Conservation (phyloP, 345 rosid genomes). For the Boechera divaricarpa region DNA sequence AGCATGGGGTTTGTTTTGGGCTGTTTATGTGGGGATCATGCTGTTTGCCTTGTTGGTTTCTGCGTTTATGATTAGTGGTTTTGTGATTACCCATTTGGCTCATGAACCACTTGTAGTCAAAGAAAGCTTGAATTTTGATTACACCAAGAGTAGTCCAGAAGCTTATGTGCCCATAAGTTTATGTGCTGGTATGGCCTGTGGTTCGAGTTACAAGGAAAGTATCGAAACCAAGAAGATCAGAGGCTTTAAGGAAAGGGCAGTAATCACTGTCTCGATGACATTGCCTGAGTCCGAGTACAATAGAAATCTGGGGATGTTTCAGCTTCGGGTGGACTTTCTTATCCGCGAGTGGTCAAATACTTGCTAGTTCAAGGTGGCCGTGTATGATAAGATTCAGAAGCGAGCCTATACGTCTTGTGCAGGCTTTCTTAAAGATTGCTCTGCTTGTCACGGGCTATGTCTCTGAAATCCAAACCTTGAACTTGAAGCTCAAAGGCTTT, state of each 20-base stretch:
- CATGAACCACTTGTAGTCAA: conserved; percentile 62
- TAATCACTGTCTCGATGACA: conserved; percentile 35
- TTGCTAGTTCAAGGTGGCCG: conserved; percentile 63
- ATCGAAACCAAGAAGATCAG: conserved; percentile 22
- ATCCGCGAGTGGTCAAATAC: conserved; percentile 57
- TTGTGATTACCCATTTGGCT: conserved; percentile 60
- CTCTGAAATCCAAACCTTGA: conserved; percentile 70
- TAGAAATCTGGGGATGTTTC: conserved; percentile 79
- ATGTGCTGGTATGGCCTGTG: conserved; percentile 52
- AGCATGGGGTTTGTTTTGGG: conserved; percentile 71
- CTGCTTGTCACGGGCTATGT: conserved; percentile 71
- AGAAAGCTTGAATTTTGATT: conserved; percentile 61
- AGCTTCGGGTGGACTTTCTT: conserved; percentile 77
- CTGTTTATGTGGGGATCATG: conserved; percentile 59
- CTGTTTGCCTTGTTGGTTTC: conserved; percentile 62
- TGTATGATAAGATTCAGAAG: conserved; percentile 80
- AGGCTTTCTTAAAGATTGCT: conserved; percentile 64
- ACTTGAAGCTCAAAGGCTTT: conserved; percentile 63
- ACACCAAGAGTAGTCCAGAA: conserved; percentile 56
- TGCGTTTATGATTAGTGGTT: conserved; percentile 58
- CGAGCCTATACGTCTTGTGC: conserved; percentile 59
- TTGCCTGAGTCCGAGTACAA: conserved; percentile 85
- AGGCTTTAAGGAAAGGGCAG: conserved; percentile 16
- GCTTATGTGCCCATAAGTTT: conserved; percentile 63
- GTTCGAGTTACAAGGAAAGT: conserved; percentile 51